These are phyloP conservation scores for Talaromyces sp. DNA, from an alignment of 2,329 filamentous ascomycete species.

Conservation along the genomic window DNA sequence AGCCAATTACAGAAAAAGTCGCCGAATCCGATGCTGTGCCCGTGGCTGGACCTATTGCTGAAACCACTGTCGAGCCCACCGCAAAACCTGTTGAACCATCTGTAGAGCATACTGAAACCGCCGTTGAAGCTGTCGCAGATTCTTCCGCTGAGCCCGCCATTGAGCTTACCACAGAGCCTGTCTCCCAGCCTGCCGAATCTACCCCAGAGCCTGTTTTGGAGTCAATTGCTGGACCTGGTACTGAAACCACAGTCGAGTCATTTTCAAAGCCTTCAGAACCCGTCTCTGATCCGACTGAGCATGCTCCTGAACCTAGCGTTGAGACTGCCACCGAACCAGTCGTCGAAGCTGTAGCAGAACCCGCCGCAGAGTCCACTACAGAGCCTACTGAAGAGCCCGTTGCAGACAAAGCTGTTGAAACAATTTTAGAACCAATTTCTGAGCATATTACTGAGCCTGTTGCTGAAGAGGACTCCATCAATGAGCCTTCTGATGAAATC, in stretches of 20 bases:
- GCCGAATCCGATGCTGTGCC: neutral
- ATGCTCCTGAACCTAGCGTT: neutral
- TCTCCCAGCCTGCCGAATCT: neutral
- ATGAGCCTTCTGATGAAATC: conserved; percentile 7
- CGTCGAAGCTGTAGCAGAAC: neutral
- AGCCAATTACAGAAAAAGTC: neutral
- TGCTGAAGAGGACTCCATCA: conserved; percentile 12
- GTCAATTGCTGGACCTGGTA: neutral
- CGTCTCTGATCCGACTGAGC: neutral
- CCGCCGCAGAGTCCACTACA: neutral
- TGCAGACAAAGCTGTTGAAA: too few relatives aligned
- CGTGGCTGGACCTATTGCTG: neutral
- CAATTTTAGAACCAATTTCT: neutral
- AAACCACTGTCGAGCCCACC: neutral
- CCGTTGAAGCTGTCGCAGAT: neutral
- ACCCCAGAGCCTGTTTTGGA: neutral
- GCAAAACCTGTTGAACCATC: neutral
- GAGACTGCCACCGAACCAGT: neutral
- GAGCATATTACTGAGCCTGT: neutral
- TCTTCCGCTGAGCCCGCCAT: neutral
- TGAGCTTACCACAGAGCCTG: neutral
- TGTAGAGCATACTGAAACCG: neutral
- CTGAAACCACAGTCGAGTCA: neutral
- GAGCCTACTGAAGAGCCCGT: neutral
- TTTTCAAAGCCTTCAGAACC: neutral